Conservation (phyloP, 139 green algal genomes). For the Picochlorum sp. region DNA sequence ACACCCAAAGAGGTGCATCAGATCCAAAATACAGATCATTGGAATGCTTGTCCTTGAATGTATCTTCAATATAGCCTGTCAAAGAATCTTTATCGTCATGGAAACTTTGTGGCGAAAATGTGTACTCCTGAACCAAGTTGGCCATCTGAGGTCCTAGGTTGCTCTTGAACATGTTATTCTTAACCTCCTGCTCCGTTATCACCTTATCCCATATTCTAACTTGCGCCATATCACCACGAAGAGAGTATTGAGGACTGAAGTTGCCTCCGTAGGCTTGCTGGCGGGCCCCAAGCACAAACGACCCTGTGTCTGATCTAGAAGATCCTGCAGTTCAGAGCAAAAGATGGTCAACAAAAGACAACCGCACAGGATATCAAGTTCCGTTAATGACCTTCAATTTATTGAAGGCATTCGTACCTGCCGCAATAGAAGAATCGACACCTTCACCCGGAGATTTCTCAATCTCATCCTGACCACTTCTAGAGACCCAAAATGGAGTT, state of each 20-base stretch:
- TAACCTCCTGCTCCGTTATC: slow-evolving; percentile 24
- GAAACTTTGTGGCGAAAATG: slow-evolving; percentile 36
- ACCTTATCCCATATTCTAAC: slow-evolving; percentile 63
- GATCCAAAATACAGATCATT: slow-evolving; percentile 55
- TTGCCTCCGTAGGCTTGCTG: slow-evolving; percentile 77
- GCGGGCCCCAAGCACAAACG: slow-evolving; percentile 68
- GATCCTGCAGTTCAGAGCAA: not conserved
- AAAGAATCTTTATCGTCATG: not conserved
- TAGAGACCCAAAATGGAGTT: slow-evolving; percentile 53
- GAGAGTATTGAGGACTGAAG: slow-evolving; percentile 57
- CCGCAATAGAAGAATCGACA: slow-evolving; percentile 47
- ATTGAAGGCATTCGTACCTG: not conserved
- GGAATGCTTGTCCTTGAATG: slow-evolving; percentile 7
- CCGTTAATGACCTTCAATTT: too few species aligned
- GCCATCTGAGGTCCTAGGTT: slow-evolving; percentile 11
- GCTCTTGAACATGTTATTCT: not conserved
- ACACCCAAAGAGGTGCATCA: slow-evolving; percentile 49
- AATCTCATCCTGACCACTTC: slow-evolving; percentile 18
- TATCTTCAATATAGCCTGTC: not conserved
- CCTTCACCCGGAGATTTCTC: slow-evolving; percentile 38
- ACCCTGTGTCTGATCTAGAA: slow-evolving; percentile 16
- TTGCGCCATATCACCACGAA: slow-evolving; percentile 58
- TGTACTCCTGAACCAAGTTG: slow-evolving; percentile 45
- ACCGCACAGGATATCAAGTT: too few species aligned
- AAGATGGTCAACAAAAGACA: not conserved